Conservation (phyloP, 2,329 filamentous ascomycete genomes). For the Stagonosporopsis rhizophila region DNA sequence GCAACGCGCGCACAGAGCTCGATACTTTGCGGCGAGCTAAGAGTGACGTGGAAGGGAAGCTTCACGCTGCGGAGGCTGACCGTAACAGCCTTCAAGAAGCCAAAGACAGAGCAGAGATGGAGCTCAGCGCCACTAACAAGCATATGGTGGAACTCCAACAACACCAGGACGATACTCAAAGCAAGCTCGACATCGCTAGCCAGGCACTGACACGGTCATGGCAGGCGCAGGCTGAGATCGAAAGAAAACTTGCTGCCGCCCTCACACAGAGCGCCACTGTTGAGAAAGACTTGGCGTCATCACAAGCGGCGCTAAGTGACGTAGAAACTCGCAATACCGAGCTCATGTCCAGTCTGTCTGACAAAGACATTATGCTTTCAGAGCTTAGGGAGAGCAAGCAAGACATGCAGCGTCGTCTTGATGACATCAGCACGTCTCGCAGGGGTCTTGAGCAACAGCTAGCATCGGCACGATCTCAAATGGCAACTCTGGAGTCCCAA, state of each 20-base stretch:
- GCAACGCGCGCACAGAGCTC: slow-evolving; percentile 28
- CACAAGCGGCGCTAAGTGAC: slow-evolving; percentile 23
- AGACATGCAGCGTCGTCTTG: neutral
- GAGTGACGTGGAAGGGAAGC: slow-evolving; percentile 6
- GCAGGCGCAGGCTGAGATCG: neutral
- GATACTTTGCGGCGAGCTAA: slow-evolving; percentile 24
- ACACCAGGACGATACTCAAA: slow-evolving; percentile 3
- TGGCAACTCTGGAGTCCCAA: neutral
- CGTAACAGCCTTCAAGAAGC: neutral
- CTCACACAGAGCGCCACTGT: slow-evolving; percentile 26
- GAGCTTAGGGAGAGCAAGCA: neutral
- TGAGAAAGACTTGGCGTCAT: slow-evolving; percentile 23
- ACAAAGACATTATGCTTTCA: slow-evolving; percentile 16
- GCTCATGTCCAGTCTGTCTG: slow-evolving; percentile 26
- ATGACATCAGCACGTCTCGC: slow-evolving; percentile 4
- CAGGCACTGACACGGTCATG: neutral
- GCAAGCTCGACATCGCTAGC: neutral
- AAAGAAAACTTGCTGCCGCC: slow-evolving; percentile 7
- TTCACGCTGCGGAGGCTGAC: neutral
- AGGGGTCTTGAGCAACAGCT: slow-evolving; percentile 7
- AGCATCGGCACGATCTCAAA: slow-evolving; percentile 4
- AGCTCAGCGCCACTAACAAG: neutral
- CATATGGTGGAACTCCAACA: neutral
- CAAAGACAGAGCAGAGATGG: neutral
- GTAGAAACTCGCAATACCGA: slow-evolving; percentile 26